Conservation (phyloP, 305 asterid genomes). For the Rubia occidens region DNA sequence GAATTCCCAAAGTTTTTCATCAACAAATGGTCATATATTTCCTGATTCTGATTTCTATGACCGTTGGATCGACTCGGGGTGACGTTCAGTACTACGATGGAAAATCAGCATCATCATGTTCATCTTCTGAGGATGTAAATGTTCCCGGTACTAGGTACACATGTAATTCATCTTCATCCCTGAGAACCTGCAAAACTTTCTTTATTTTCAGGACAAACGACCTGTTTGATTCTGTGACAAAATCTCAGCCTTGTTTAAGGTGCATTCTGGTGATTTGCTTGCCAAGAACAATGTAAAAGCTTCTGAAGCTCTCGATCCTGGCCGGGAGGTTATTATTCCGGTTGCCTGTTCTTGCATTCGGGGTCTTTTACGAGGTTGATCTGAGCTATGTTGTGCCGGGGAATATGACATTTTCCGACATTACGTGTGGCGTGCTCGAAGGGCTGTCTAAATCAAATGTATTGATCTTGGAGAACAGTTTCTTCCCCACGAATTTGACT, state of each 20-base stretch:
- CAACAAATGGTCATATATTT: slow-evolving; percentile 21
- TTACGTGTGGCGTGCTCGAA: slow-evolving; percentile 44
- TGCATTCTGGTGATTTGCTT: slow-evolving; percentile 24
- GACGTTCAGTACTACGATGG: slow-evolving; percentile 53
- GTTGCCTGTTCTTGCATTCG: slow-evolving; percentile 39
- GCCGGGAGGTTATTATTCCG: slow-evolving; percentile 49
- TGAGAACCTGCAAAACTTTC: slow-evolving; percentile 36
- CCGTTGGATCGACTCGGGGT: slow-evolving; percentile 21
- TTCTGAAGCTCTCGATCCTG: slow-evolving; percentile 28
- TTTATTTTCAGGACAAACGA: slow-evolving; percentile 37
- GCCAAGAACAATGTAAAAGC: slow-evolving; percentile 31
- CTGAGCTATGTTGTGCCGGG: slow-evolving; percentile 25
- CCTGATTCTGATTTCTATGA: slow-evolving; percentile 23
- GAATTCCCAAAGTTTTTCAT: not conserved
- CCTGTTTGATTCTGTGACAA: slow-evolving; percentile 28
- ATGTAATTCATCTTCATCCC: slow-evolving; percentile 26
- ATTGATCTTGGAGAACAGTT: slow-evolving; percentile 23
- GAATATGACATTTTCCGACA: slow-evolving; percentile 17
- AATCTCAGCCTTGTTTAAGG: slow-evolving; percentile 35
- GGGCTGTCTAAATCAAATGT: slow-evolving; percentile 46
- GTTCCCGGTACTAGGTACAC: slow-evolving; percentile 47
- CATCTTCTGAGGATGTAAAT: slow-evolving; percentile 15
- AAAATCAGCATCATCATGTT: slow-evolving; percentile 25
- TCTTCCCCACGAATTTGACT: not conserved
- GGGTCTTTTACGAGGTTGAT: slow-evolving; percentile 32